Conservation (phyloP, 345 rosid genomes). For the Pistacia atlantica region DNA sequence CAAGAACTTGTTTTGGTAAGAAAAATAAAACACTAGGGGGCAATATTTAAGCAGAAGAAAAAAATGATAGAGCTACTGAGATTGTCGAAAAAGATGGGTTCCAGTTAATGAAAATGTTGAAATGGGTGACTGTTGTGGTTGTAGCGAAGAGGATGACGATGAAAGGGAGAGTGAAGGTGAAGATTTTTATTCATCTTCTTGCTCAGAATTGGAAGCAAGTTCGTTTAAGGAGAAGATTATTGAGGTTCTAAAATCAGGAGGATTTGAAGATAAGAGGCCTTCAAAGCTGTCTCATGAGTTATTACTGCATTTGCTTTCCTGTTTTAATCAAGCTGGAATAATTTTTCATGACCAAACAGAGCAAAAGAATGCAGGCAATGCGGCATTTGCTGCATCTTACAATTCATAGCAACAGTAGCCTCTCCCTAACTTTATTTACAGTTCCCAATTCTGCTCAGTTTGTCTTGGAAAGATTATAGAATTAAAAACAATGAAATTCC, state of each 20-base stretch:
- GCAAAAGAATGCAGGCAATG: conserved; percentile 24
- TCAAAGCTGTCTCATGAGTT: conserved; percentile 66
- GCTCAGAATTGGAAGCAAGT: conserved; percentile 42
- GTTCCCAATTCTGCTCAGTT: not conserved
- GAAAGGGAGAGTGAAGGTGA: conserved; percentile 21
- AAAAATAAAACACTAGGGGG: conserved; percentile 93
- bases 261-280: conserved; percentile 80
- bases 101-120: not conserved
- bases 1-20: conserved; percentile 72
- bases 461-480: not conserved
- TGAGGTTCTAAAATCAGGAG: conserved; percentile 45
- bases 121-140: not conserved
- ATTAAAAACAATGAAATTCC: too few relatives aligned
- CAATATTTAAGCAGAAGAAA: conserved; percentile 91
- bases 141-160: conserved; percentile 20
- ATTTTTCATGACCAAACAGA: conserved; percentile 48
- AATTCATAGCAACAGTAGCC: conserved; percentile 12
- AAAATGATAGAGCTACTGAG: conserved; percentile 62
- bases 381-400: conserved; percentile 22
- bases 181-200: conserved; percentile 10
- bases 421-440: not conserved
- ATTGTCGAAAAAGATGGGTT: conserved; percentile 32
- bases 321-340: conserved; percentile 70
- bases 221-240: conserved; percentile 59
- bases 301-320: conserved; percentile 60